Evolutionary conservation across 306 rosid species (phyloP).

Genomic region (Neltuma alba): DNA sequence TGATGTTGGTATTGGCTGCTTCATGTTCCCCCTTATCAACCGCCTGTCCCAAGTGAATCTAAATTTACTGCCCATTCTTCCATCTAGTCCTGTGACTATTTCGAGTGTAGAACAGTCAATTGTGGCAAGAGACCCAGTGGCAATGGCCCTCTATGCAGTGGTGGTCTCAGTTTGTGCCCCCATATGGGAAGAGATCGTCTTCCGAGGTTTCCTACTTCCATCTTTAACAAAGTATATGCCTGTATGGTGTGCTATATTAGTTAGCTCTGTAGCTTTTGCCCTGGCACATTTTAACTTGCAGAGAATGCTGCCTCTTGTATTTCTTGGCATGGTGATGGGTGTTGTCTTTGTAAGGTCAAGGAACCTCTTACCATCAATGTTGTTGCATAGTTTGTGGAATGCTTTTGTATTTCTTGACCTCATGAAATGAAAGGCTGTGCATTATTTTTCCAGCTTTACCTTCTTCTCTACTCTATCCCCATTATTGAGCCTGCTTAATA

Average conservation of each 20-base stretch:
- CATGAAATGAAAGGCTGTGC: conserved; percentile 46
- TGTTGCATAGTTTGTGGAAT: conserved; percentile 74
- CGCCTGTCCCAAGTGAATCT: conserved; percentile 58
- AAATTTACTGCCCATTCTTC: conserved; percentile 56
- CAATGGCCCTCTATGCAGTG: conserved; percentile 65
- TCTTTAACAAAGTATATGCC: conserved; percentile 69
- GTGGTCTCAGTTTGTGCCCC: conserved; percentile 66
- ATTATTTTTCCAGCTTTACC: conserved; percentile 2
- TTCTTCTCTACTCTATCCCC: conserved; percentile 9
- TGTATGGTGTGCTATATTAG: conserved; percentile 56
- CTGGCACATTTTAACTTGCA: conserved; percentile 67
- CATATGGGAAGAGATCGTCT: conserved; percentile 65
- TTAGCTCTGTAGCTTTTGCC: conserved; percentile 63
- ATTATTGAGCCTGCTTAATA: conserved; percentile 10
- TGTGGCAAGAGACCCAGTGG: conserved; percentile 61
- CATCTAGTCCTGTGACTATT: conserved; percentile 52
- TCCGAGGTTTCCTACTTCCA: conserved; percentile 69
- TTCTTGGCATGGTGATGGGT: conserved; percentile 66
- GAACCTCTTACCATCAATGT: conserved; percentile 62
- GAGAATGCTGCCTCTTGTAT: conserved; percentile 60
- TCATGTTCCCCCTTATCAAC: conserved; percentile 66
- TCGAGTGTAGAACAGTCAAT: conserved; percentile 67
- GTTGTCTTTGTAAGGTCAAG: conserved; percentile 55
- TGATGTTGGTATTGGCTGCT: conserved; percentile 59
- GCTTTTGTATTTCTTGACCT: conserved; percentile 68